phyloP scores from a whole-genome alignment of 306 rosid genomes.

The Cicer bijugum region DNA sequence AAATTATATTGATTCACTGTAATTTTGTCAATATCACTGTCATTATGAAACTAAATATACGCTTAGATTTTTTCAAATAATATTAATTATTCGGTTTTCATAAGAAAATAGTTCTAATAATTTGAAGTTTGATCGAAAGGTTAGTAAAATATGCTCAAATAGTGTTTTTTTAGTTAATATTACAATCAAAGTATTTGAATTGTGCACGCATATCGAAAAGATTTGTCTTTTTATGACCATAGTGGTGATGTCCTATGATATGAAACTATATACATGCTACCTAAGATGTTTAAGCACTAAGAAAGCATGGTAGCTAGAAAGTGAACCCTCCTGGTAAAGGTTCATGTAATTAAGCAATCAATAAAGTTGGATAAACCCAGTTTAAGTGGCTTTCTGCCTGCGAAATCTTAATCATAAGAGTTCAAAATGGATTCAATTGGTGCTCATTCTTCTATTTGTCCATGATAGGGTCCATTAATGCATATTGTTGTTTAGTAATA shows the following conservation, averaged over 20 bases:
- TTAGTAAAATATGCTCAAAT: too few species aligned
- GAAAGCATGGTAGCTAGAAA: constrained; percentile 43
- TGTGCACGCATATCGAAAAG: background rate
- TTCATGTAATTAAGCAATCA: constrained; percentile 37
- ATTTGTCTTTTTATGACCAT: too few species aligned
- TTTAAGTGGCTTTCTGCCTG: background rate
- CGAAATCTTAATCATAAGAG: background rate
- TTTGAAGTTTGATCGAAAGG: too few species aligned
- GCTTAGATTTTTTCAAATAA: too few species aligned
- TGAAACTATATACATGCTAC: constrained; percentile 13
- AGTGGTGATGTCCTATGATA: background rate
- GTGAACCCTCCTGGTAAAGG: background rate
- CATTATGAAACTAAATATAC: too few species aligned
- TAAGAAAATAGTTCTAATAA: too few species aligned
- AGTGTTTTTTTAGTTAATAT: too few species aligned
- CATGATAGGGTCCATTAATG: background rate
- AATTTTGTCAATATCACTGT: too few species aligned
- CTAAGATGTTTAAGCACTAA: constrained; percentile 54
- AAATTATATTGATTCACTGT: too few species aligned
- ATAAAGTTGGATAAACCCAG: constrained; percentile 21
- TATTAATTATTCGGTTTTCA: too few species aligned
- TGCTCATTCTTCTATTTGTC: background rate
- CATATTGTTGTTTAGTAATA: too few species aligned
- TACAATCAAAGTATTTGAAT: background rate
- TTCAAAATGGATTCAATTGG: background rate